Evolutionary conservation across 306 rosid species (phyloP), one percentile per base, ranked within the genome.

Genomic region (Vigna hirtella): DNA sequence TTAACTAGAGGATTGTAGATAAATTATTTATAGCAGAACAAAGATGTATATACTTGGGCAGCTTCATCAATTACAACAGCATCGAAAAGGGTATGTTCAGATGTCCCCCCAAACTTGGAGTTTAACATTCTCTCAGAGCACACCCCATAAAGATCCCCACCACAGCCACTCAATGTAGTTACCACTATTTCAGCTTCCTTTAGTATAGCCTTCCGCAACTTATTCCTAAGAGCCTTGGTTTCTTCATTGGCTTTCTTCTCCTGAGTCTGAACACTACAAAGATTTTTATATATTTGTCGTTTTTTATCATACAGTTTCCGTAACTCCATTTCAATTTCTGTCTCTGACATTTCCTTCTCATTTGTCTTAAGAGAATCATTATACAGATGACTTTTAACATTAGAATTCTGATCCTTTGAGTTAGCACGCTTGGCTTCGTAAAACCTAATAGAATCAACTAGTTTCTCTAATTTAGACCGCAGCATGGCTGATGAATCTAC

Each of bases 51-150:
- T 89, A 95, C 98, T 79, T 92, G 97, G 74, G 98, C 97, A 79
- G 98, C 98, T 89, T 95, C 98, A 84, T 95, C 98, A 73, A 88
- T 88, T 78, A 95, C 89, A 74, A 92, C 90, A 76, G 98, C 96
- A 89, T 89, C 97, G 52, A 95, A 95, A 71, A 92, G 97, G 72
- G 89, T 87, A 70, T 86, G 86, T 81, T 95, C 98, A 73, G 97
- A 86, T 75, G 96, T 90, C 81, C 83, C 88, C 38, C 98, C 85
- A 86, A 89, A 89, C 85, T 89, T 95, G 83, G 89, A 86, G 83
- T 84, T 72, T 63, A 86, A 79, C 83, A 89, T 84, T 69, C 93
- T 86, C 84, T 94, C 98, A 1, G 95, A 89, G 90, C 98, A 92
- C 59, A 92, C 93, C 65, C 88, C 95, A 76, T 91, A 92, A 51